A percentile compares a stretch with the other conserved stretches of the same genome.
Conservation (phyloP, 2,329 filamentous ascomycete genomes). For the Trichoderma asperellum region DNA sequence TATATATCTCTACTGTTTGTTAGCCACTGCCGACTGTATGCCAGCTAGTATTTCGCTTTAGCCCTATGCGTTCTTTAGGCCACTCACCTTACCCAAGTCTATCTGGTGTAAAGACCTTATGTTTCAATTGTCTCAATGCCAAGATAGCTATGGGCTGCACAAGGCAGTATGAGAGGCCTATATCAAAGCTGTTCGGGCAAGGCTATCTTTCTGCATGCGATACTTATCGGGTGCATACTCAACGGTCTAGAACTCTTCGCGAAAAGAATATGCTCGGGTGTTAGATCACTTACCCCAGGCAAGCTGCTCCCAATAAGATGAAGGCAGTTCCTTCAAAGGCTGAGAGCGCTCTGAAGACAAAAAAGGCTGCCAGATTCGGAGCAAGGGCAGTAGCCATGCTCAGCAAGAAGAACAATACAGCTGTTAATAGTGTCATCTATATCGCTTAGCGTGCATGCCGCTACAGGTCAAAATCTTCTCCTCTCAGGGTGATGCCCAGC, state of each 20-base stretch:
- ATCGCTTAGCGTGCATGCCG: neutral
- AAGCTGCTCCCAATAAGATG: constrained; percentile 70
- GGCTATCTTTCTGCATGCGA: neutral
- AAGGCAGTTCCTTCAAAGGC: constrained; percentile 78
- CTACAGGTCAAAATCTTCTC: neutral
- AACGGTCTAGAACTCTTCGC: neutral
- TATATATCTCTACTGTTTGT: constrained; percentile 57
- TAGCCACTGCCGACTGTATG: constrained; percentile 4
- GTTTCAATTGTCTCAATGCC: neutral
- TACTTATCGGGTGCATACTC: neutral
- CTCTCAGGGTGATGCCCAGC: neutral
- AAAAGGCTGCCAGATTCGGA: constrained; percentile 71
- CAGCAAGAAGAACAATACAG: constrained; percentile 67
- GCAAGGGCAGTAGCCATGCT: constrained; percentile 74
- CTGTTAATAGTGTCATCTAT: constrained; percentile 55
- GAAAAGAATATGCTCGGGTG: neutral
- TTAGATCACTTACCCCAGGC: constrained; percentile 58
- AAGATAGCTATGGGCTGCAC: neutral
- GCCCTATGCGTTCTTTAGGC: neutral
- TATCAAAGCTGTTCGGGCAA: neutral
- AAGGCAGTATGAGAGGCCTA: neutral
- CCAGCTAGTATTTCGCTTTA: neutral
- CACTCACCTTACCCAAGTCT: neutral
- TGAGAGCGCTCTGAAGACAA: constrained; percentile 73
- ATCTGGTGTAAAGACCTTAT: neutral